Percentiles rank a stretch among this genome's conserved stretches.
Conservation (phyloP, 345 rosid genomes). For the Gossypium thurberi region DNA sequence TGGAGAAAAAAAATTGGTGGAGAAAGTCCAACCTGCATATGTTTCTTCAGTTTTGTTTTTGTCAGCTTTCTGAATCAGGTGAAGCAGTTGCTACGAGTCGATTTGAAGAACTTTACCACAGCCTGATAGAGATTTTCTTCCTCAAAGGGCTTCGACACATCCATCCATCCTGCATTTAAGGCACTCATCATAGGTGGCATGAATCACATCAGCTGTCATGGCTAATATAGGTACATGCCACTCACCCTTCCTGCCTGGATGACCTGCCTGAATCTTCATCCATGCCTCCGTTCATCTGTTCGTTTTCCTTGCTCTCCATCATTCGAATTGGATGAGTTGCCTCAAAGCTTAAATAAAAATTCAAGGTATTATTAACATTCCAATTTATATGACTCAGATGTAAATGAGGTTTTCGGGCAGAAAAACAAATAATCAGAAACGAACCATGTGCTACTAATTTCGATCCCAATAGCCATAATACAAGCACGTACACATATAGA, state of each 20-base stretch:
- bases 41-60: not conserved
- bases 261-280: slow-evolving; percentile 16
- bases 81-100: slow-evolving; percentile 16
- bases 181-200: slow-evolving; percentile 82
- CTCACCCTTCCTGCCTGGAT: slow-evolving; percentile 12
- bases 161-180: slow-evolving; percentile 91
- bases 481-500: too few relatives aligned
- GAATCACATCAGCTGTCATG: slow-evolving; percentile 97
- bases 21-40: not conserved
- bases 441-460: not conserved
- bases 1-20: slow-evolving; percentile 30
- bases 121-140: slow-evolving; percentile 89
- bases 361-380: not conserved
- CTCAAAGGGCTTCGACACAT: slow-evolving; percentile 89
- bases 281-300: slow-evolving; percentile 31
- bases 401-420: too few relatives aligned
- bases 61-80: not conserved
- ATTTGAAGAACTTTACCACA: slow-evolving; percentile 69
- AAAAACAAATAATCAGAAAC: not conserved
- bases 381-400: too few relatives aligned
- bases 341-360: slow-evolving; percentile 54
- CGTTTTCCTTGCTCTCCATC: slow-evolving; percentile 68
- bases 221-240: slow-evolving; percentile 89
- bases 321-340: slow-evolving; percentile 69
- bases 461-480: not conserved